Base-by-base conservation (phyloP, 2,329 filamentous ascomycete genomes). In the Penicillium sp. region DNA sequence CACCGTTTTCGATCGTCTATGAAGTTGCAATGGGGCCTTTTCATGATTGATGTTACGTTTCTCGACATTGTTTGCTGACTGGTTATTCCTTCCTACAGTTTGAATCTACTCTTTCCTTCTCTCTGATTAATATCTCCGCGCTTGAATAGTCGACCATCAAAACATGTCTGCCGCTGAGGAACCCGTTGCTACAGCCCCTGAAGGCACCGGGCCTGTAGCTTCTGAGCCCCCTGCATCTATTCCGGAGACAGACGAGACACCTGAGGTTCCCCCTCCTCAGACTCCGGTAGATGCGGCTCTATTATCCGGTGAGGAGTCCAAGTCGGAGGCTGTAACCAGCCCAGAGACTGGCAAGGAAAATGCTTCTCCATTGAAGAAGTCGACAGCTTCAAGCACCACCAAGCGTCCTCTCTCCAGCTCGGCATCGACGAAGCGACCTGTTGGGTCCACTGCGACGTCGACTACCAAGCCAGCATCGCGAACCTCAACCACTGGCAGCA, bases 271-370 rank as follows among this genome's bases (percentile, higher is more conserved):
- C 23, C 65, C 68, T 24, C 71, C 67, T 35, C 70, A 66, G 38
- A 74, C 69, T 42, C 71, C 68, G 2, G 64, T 71, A 52, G 70
- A 69, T 40, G 68, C 66, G 14, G 66, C 62, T 26, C 50, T 68
- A 23, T 58, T 71, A 26, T 73, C 71, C 6, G 71, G 68, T 18
- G 70, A 73, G 38, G 70, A 69, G 18, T 59, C 66, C 20, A 58
- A 55, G 43, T 59, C 59, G 11, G 56, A 58, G 40, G 53, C 59
- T 50, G 69, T 68, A 46, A 63, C 69, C 5, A 74, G 71, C 56
- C 71, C 72, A 3, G 72, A 74, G 48, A 63, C 62, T 23, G 60
- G 63, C 50, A 70, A 66, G 58, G 66, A 68, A 50, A 73, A 74
- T 52, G 66, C 67, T 23, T 71, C 73, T 11, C 68, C 70, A 7